Base-by-base conservation (phyloP, 2,329 filamentous ascomycete genomes). In the Sodiomyces alkalinus region DNA sequence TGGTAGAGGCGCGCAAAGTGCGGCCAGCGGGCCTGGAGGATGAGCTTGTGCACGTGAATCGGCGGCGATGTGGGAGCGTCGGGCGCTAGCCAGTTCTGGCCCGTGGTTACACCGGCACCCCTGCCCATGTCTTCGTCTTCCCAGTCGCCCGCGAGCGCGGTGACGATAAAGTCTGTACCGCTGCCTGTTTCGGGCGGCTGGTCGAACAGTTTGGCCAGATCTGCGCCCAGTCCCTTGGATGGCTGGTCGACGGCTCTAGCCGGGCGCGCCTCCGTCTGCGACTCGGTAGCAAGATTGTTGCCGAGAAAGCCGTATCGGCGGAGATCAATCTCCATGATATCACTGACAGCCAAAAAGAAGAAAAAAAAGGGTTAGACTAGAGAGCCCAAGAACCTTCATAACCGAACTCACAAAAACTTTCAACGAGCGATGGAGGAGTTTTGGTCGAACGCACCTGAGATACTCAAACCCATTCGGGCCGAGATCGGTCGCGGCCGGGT, bases 11-110 rank as follows among this genome's bases (percentile, higher is more conserved):
- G 78, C 22, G 80, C 75, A 56, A 98, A 98, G 52, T 98, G 90
- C 17, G 90, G 86, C 90, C 90, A 98, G 28, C 90, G 80, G 13
- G 90, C 80, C 49, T 92, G 82, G 7, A 98, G 65, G 29, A 98
- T 94, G 31, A 98, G 75, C 35, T 82, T 83, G 52, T 98, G 90
- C 4, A 96, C 87, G 47, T 96, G 79, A 29, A 98, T 96, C 0
- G 86, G 83, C 17, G 67, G 65, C 0, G 85, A 92, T 1, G 78
- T 82, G 1, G 67, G 63, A 2, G 66, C 59, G 38, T 75, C 70
- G 0, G 69, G 60, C 4, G 68, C 58, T 10, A 76, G 58, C 71
- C 72, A 77, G 26, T 55, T 66, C 32, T 63, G 56, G 27, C 58
- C 54, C 24, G 48, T 52, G 4, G 48, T 47, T 6, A 46, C 44